Percentiles rank a stretch among this genome's conserved stretches.
Evolutionary conservation across 176 grass and related monocot species (phyloP).

Genomic region (Zoysia japonica): DNA sequence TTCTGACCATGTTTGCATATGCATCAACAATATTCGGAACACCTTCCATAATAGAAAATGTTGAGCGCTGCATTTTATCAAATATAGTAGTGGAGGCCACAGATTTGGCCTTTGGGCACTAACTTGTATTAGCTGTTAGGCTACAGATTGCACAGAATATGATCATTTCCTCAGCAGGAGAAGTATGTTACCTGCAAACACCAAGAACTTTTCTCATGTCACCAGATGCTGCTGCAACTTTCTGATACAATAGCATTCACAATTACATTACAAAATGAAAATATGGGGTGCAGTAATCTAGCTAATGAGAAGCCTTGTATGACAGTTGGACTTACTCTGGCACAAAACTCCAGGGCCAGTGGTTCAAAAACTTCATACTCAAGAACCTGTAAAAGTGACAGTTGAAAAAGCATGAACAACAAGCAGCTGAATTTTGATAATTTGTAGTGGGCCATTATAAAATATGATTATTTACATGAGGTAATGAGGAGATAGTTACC

Average conservation of each 20-base stretch:
- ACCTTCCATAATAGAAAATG: neutral
- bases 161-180: conserved; percentile 1
- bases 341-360: conserved; percentile 83
- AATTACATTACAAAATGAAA: conserved; percentile 10
- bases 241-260: conserved; percentile 55
- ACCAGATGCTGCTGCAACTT: conserved; percentile 83
- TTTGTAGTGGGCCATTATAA: neutral
- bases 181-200: conserved; percentile 75
- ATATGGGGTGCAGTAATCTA: neutral
- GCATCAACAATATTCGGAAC: neutral
- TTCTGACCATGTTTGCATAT: neutral
- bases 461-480: neutral
- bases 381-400: conserved; percentile 63
- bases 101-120: neutral
- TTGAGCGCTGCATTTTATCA: neutral
- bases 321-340: conserved; percentile 68
- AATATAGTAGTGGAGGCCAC: too few relatives aligned
- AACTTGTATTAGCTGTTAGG: conserved; percentile 15
- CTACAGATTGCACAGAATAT: neutral
- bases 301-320: neutral
- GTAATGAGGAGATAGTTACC: conserved; percentile 38
- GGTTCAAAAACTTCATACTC: conserved; percentile 82
- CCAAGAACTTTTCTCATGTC: conserved; percentile 97
- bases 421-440: neutral
- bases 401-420: conserved; percentile 17